Base-by-base conservation (phyloP, 768 basidiomycete species). In the Chiua virens region DNA sequence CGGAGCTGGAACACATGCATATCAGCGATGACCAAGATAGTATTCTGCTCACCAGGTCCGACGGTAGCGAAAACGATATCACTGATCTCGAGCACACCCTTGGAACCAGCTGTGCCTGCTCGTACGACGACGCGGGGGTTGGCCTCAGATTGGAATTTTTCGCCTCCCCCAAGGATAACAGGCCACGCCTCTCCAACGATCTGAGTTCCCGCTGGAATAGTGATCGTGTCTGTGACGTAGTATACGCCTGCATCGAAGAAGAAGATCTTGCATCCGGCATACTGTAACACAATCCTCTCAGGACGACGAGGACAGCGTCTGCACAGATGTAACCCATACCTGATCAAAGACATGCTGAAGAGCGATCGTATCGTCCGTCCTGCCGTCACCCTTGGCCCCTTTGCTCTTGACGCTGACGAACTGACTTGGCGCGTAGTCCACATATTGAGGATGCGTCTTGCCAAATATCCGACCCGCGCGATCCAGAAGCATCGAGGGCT, bases 351-450 rank as follows among this genome's bases (percentile, higher is more conserved):
- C 70, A 7, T 73, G 70, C 55, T 82, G 75, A 23, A 92, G 72
- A 17, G 83, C 84, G 28, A 71, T 72, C 0, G 89, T 89, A 59
- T 92, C 89, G 62, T 92, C 89, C 3, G 87, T 85, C 20, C 60
- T 61, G 3, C 89, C 89, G 52, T 91, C 87, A 32, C 89, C 89
- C 53, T 72, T 79, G 5, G 87, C 89, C 14, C 88, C 89, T 47
- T 82, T 64, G 52, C 77, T 77, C 56, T 79, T 83, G 42, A 86
- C 86, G 56, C 86, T 88, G 50, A 89, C 74, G 61, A 91, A 78
- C 59, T 90, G 79, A 55, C 67, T 74, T 23, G 78, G 70, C 27
- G 80, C 77, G 56, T 83, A 85, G 45, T 66, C 63, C 22, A 69
- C 78, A 52, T 90, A 90, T 59, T 88, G 87, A 8, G 87, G 87